Evolutionary conservation across 2,329 filamentous ascomycete species (phyloP), one percentile per base, ranked within the genome.

Genomic region (Shiraia sp.): DNA sequence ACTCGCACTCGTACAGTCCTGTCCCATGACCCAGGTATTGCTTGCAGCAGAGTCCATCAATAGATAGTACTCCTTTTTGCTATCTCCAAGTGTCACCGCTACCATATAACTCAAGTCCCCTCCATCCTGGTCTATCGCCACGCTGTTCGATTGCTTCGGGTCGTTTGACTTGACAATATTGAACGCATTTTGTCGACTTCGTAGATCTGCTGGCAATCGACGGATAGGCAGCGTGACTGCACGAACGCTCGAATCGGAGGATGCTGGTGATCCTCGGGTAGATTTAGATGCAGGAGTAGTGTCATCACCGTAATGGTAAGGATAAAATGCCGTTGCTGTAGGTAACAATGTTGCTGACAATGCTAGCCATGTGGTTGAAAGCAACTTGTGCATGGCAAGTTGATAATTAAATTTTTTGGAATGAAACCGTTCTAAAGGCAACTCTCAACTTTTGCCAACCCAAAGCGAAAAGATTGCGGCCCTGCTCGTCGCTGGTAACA

Each of bases 1-100:
- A 4, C 88, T 80, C 16, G 76, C 68, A 3, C 81, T 82, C 12
- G 67, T 76, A 72, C 90, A 96, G 40, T 77, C 72, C 12, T 81
- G 75, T 22, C 85, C 81, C 81, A 93, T 93, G 14, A 95, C 81
- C 90, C 90, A 96, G 10, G 85, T 90, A 43, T 88, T 89, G 13
- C 76, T 73, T 10, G 77, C 76, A 6, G 78, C 79, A 1, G 77
- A 78, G 57, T 82, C 79, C 10, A 81, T 57, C 39, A 80, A 62
- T 61, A 82, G 69, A 60, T 75, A 75, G 66, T 80, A 78, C 32
- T 73, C 66, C 53, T 78, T 69, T 26, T 71, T 69, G 44, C 74
- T 68, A 10, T 72, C 74, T 3, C 79, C 79, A 44, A 81, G 70
- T 6, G 69, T 69, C 28, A 80, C 68, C 2, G 68, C 65, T 3